These are phyloP conservation scores for Immersiella caudata DNA, from an alignment of 495 filamentous ascomycete genomes.

Conservation along the genomic window DNA sequence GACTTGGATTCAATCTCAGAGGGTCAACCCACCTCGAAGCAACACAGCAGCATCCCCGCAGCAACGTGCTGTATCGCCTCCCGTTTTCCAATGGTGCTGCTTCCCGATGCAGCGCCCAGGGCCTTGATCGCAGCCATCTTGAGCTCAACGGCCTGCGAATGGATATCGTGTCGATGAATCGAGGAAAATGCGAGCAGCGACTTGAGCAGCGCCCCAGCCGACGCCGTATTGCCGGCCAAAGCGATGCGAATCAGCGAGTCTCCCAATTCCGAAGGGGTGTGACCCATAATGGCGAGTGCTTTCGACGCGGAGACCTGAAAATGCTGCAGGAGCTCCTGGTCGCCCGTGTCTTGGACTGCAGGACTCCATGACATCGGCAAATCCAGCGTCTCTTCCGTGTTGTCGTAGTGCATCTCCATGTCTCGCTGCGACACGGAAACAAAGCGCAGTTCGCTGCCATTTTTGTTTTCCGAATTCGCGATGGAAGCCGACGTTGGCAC, in stretches of 20 bases:
- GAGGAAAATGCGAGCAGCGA: constrained; percentile 38
- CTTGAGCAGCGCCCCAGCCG: constrained; percentile 32
- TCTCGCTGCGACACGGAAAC: constrained; percentile 1
- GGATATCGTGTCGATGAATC: constrained; percentile 33
- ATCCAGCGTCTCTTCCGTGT: not conserved
- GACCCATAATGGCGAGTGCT: constrained; percentile 32
- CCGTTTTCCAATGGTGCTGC: constrained; percentile 5
- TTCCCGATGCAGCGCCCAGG: not conserved
- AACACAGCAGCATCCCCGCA: constrained; percentile 41
- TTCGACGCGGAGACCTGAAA: constrained; percentile 15
- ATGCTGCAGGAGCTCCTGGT: constrained; percentile 2
- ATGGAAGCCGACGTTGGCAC: not conserved
- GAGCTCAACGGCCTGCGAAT: constrained; percentile 35
- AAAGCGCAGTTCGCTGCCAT: not conserved
- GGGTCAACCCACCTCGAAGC: constrained; percentile 36
- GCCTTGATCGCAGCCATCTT: not conserved
- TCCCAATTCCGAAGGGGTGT: constrained; percentile 27
- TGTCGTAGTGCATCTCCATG: constrained; percentile 10
- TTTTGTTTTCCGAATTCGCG: no score
- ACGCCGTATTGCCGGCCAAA: constrained; percentile 25
- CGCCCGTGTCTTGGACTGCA: not conserved
- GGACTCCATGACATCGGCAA: not conserved
- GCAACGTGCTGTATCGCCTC: constrained; percentile 44
- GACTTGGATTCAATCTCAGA: not conserved
- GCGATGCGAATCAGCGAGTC: constrained; percentile 31